Percentiles rank a stretch among this genome's conserved stretches.
Evolutionary conservation across 108 stramenopile species (phyloP).

Genomic region (Discostella pseudostelligera): DNA sequence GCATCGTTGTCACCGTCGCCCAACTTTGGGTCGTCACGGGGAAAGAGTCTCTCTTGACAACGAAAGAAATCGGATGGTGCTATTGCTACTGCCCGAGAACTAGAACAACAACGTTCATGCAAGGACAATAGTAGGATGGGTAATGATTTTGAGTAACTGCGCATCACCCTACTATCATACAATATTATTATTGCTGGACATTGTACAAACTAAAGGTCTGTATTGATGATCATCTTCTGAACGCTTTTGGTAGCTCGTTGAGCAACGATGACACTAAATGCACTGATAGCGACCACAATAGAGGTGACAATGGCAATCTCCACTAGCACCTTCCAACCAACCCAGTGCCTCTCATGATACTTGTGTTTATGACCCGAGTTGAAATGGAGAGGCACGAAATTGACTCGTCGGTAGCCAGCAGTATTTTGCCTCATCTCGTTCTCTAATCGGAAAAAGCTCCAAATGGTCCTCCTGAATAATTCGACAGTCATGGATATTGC

Average conservation of each 20-base stretch:
- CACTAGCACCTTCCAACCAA: conserved; percentile 67
- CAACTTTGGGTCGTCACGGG: neutral
- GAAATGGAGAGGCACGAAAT: conserved; percentile 88
- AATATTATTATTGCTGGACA: neutral
- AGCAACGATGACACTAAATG: conserved; percentile 77
- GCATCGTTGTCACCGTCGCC: conserved; percentile 5
- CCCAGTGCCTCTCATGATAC: conserved; percentile 60
- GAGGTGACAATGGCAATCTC: conserved; percentile 70
- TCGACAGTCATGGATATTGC: conserved; percentile 80
- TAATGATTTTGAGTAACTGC: no score
- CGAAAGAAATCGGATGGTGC: neutral
- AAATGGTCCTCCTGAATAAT: conserved; percentile 82
- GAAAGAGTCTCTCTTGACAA: neutral
- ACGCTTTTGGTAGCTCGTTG: conserved; percentile 54
- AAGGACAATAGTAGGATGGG: no score
- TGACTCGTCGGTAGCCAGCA: conserved; percentile 75
- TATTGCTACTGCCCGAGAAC: neutral
- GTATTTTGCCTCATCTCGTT: conserved; percentile 87
- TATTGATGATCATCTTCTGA: conserved; percentile 11
- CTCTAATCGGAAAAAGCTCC: conserved; percentile 92
- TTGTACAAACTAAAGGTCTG: neutral
- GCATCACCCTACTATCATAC: no score
- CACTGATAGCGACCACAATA: conserved; percentile 59
- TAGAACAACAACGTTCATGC: neutral
- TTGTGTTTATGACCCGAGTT: conserved; percentile 84